Evolutionary conservation across 2,329 filamentous ascomycete genomes (phyloP), one percentile per base, ranked within the genome.

Genomic region (Xylaria sp.): DNA sequence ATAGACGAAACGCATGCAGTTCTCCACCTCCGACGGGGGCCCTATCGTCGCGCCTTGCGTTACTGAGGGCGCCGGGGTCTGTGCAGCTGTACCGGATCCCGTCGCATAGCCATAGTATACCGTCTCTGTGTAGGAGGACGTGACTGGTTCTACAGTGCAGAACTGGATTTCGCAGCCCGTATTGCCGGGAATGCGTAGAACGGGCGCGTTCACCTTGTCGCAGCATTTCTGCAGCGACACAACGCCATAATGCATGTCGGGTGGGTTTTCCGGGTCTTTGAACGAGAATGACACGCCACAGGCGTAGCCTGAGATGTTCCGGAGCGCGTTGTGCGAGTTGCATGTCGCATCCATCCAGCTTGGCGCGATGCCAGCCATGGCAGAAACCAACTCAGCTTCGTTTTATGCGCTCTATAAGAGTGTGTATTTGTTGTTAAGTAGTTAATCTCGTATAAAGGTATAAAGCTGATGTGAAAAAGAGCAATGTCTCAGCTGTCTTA

Each of bases 131-230:
- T 56, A 65, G 9, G 71, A 63, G 0, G 71, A 69, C 2, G 73
- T 71, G 34, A 65, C 65, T 1, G 45, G 58, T 27, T 72, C 69
- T 12, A 73, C 61, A 4, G 60, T 55, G 63, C 74, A 75, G 69
- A 71, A 75, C 54, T 75, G 74, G 34, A 75, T 75, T 69, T 75
- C 74, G 68, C 74, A 74, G 17, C 71, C 74, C 30, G 68, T 74
- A 61, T 75, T 75, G 30, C 72, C 72, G 17, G 72, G 73, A 54
- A 75, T 72, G 42, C 72, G 73, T 55, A 73, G 32, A 9, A 75
- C 58, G 8, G 72, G 64, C 50, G 59, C 60, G 48, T 69, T 61
- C 19, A 60, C 71, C 53, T 65, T 69, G 45, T 63, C 69, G 63
- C 72, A 75, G 61, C 73, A 75, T 54, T 58, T 17, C 34, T 73